Percentiles rank a stretch among this genome's conserved stretches.
These are phyloP conservation scores for Aspergillus cejpii DNA, from an alignment of 2,329 filamentous ascomycete genomes.

Conservation along the genomic window DNA sequence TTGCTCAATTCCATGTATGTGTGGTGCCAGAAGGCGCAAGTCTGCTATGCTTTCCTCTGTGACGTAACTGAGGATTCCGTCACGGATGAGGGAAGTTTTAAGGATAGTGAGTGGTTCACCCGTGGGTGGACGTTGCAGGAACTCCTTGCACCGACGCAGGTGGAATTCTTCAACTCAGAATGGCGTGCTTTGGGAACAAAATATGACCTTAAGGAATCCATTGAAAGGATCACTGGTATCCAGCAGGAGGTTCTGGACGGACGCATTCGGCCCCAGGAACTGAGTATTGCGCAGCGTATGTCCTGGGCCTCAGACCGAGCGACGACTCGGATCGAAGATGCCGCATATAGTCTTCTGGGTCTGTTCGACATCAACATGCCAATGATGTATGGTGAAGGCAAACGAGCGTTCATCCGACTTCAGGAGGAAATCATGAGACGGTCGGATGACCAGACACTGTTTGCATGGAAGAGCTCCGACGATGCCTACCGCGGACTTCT, in stretches of 20 bases:
- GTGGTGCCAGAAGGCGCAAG: conserved; percentile 14
- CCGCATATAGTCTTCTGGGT: conserved; percentile 27
- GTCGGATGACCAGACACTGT: conserved; percentile 17
- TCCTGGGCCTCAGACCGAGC: conserved; percentile 22
- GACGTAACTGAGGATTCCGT: conserved; percentile 5
- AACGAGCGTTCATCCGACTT: conserved; percentile 20
- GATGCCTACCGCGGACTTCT: not conserved
- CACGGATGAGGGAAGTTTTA: not conserved
- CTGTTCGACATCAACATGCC: conserved; percentile 26
- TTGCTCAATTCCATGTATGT: conserved; percentile 19
- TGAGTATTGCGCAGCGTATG: conserved; percentile 17
- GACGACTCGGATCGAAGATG: conserved; percentile 22
- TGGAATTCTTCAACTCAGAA: conserved; percentile 5
- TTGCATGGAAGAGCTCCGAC: not conserved
- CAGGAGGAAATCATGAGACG: conserved; percentile 28
- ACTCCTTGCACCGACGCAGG: conserved; percentile 5
- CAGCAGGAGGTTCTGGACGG: not conserved
- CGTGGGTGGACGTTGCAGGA: conserved; percentile 18
- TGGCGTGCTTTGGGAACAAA: conserved; percentile 1
- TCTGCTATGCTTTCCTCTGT: conserved; percentile 17
- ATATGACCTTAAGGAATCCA: not conserved
- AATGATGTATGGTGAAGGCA: conserved; percentile 23
- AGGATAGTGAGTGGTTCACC: conserved; percentile 9
- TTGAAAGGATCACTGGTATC: conserved; percentile 10
- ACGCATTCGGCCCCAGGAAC: not conserved